These are phyloP conservation scores for Annulohypoxylon bovei DNA, from an alignment of 495 filamentous ascomycete genomes.

Conservation along the genomic window DNA sequence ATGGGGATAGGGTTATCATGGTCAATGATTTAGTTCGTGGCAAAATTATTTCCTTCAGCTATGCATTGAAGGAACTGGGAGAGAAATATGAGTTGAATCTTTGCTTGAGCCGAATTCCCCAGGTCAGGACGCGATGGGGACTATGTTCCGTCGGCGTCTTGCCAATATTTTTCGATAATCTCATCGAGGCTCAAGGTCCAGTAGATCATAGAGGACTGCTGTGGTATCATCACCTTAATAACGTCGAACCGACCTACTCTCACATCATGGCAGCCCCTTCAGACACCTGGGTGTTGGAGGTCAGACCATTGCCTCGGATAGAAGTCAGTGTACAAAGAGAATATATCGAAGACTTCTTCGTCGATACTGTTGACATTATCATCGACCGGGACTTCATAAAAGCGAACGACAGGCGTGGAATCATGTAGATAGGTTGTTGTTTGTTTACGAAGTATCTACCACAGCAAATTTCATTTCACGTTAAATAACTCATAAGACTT, in stretches of 20 bases:
- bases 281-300: not conserved
- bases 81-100: not conserved
- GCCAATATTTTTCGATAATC: not conserved
- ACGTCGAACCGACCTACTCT: not conserved
- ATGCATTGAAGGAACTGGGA: not conserved
- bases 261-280: not conserved
- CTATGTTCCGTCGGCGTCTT: not conserved
- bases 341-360: not conserved
- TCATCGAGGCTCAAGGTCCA: not conserved
- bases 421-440: too few species aligned
- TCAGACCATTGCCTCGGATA: not conserved
- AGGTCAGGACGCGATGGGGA: not conserved
- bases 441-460: too few species aligned
- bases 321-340: not conserved
- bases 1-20: not conserved
- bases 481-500: too few species aligned
- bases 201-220: not conserved
- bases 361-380: not conserved
- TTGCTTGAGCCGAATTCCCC: not conserved
- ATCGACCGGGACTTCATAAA: too few species aligned
- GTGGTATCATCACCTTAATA: not conserved
- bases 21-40: not conserved
- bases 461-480: too few species aligned
- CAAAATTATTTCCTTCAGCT: not conserved
- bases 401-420: too few species aligned